Evolutionary conservation across 2,329 filamentous ascomycete species (phyloP).

Genomic region (Pseudogymnoascus sp.): DNA sequence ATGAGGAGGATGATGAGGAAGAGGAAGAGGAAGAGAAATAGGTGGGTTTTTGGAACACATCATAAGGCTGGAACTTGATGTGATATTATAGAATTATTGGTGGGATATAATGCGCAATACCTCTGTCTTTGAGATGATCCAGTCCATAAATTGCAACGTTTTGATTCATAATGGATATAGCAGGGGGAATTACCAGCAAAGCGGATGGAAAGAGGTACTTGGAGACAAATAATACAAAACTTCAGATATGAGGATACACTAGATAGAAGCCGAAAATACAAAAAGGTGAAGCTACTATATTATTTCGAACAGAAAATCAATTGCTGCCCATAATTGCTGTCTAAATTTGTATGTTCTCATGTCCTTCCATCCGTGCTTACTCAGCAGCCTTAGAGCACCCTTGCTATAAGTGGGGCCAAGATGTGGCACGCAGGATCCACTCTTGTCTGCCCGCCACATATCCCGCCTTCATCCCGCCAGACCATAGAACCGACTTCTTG

Average conservation of each 20-base stretch:
- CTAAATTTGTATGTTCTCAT: neutral
- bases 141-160: neutral
- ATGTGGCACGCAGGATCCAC: neutral
- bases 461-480: neutral
- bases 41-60: neutral
- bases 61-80: neutral
- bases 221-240: neutral
- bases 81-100: neutral
- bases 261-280: neutral
- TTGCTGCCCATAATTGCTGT: neutral
- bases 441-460: neutral
- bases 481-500: neutral
- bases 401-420: neutral
- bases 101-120: neutral
- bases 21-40: neutral
- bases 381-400: neutral
- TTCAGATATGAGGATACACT: neutral
- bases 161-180: neutral
- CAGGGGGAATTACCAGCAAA: no score
- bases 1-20: neutral
- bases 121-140: neutral
- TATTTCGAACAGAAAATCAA: neutral
- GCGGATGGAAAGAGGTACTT: no score
- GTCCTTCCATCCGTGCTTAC: neutral
- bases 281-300: neutral